Conservation (phyloP, 2,329 filamentous ascomycete species). For the Fusarium secorum region DNA sequence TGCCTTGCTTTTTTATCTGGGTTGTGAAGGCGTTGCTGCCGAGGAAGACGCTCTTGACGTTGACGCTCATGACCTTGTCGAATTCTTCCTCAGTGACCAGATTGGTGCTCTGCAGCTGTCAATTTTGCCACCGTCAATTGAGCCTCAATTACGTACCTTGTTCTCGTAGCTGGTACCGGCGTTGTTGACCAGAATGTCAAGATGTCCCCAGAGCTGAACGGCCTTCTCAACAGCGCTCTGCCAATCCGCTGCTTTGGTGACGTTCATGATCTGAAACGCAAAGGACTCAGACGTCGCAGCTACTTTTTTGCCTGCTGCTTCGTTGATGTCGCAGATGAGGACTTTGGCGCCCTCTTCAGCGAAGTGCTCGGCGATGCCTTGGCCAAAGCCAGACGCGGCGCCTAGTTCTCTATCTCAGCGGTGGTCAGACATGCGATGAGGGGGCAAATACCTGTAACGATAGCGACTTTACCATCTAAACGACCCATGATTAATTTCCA, state of each 20-base stretch:
- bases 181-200: constrained; percentile 15
- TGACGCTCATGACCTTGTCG: constrained; percentile 10
- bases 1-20: neutral
- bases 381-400: constrained; percentile 17
- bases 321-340: constrained; percentile 2
- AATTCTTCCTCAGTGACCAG: constrained; percentile 2
- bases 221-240: neutral
- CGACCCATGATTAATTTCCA: neutral
- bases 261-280: constrained; percentile 1
- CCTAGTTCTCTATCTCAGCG: neutral
- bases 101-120: neutral
- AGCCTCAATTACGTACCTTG: neutral
- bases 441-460: neutral
- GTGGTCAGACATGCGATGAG: fast-evolving
- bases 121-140: fast-evolving
- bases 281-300: neutral
- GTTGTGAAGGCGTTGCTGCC: constrained; percentile 4
- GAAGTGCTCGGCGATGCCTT: constrained; percentile 18
- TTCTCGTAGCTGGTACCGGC: constrained; percentile 13
- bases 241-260: neutral
- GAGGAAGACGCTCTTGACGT: constrained; percentile 1
- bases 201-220: neutral
- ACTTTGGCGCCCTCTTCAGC: constrained; percentile 1
- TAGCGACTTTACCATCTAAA: constrained; percentile 11
- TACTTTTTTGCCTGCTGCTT: neutral